Conservation (phyloP, 768 basidiomycete species). For the Exsudoporus frostii region DNA sequence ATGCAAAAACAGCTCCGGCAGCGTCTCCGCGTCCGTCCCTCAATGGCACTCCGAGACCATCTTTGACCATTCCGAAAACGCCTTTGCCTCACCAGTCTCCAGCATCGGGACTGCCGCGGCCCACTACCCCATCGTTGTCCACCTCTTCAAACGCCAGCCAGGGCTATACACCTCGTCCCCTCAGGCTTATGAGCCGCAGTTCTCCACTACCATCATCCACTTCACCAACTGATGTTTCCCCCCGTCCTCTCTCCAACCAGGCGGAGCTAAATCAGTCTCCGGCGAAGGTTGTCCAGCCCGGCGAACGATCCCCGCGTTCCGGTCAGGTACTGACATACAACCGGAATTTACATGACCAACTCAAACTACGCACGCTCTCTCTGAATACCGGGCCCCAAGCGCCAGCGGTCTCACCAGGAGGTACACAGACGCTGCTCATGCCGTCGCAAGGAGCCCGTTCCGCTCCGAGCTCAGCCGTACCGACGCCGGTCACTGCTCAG, state of each 20-base stretch:
- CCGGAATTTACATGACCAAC: conserved; percentile 34
- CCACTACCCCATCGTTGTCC: conserved; percentile 19
- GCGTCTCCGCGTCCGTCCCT: conserved; percentile 18
- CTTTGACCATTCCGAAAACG: conserved; percentile 27
- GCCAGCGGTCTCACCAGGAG: conserved; percentile 16
- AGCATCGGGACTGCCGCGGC: conserved; percentile 17
- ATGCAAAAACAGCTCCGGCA: conserved; percentile 4
- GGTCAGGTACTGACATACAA: conserved; percentile 32
- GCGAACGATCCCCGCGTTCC: conserved; percentile 22
- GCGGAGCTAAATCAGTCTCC: conserved; percentile 9
- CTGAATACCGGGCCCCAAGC: conserved; percentile 5
- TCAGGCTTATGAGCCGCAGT: conserved; percentile 25
- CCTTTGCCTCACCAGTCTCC: conserved; percentile 14
- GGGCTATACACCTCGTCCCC: conserved; percentile 24
- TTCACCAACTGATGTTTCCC: background rate
- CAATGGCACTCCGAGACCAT: conserved; percentile 20
- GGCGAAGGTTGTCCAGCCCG: conserved; percentile 16
- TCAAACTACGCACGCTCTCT: conserved; percentile 23
- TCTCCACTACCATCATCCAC: conserved; percentile 9
- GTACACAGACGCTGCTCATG: conserved; percentile 21
- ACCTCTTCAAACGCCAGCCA: background rate
- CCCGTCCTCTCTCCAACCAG: conserved; percentile 1
- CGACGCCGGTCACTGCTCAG: conserved; percentile 6
- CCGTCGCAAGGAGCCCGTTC: conserved; percentile 7
- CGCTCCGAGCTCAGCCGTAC: conserved; percentile 4